Evolutionary conservation across 306 rosid species (phyloP).

Genomic region (Astragalus membranaceus): DNA sequence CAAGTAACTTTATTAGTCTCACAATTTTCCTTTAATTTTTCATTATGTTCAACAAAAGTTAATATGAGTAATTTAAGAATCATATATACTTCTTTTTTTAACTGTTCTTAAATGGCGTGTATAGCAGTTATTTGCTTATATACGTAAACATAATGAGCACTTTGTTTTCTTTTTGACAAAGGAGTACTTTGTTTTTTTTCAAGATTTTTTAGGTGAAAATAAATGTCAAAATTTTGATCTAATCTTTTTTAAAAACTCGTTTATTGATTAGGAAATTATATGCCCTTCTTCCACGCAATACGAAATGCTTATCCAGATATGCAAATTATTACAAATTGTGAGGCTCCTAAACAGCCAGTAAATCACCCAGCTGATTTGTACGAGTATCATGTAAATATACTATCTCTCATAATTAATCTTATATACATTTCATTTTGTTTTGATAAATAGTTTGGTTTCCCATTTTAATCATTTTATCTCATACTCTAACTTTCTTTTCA

Average conservation of each 20-base stretch:
- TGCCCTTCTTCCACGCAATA: constrained; percentile 58
- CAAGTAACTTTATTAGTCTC: too few species aligned
- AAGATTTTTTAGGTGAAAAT: background rate
- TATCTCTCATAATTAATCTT: background rate
- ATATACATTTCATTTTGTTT: background rate
- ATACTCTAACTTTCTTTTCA: constrained; percentile 23
- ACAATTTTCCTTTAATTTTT: too few species aligned
- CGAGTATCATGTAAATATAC: constrained; percentile 67
- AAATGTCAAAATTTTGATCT: background rate
- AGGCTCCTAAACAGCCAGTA: constrained; percentile 45
- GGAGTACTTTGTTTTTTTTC: background rate
- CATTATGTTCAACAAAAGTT: too few species aligned
- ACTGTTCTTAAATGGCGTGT: too few species aligned
- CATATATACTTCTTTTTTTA: too few species aligned
- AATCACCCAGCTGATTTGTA: constrained; percentile 78
- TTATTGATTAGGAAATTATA: constrained; percentile 58
- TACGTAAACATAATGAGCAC: too few species aligned
- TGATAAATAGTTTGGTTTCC: background rate
- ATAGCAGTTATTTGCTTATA: too few species aligned
- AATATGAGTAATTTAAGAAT: too few species aligned
- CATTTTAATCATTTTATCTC: background rate
- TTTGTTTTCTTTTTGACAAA: too few species aligned
- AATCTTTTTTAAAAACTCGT: background rate
- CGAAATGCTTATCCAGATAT: constrained; percentile 56
- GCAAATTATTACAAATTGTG: constrained; percentile 75